A percentile compares a stretch with the other conserved stretches of the same genome.
These are phyloP conservation scores for Dissophora globulifera DNA, from an alignment of 192 early-diverging fungal species.

Conservation along the genomic window DNA sequence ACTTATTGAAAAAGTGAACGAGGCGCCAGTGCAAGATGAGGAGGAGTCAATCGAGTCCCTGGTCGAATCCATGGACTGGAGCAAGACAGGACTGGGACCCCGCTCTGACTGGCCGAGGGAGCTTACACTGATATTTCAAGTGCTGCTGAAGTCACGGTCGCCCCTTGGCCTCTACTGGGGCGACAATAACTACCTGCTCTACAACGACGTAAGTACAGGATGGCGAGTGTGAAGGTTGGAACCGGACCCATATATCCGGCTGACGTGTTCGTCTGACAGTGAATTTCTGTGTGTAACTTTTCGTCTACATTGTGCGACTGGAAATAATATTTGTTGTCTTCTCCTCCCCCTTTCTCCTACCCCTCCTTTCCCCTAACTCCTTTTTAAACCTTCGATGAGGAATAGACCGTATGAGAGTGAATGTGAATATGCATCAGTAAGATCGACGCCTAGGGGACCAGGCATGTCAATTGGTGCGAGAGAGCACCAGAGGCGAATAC, in stretches of 20 bases:
- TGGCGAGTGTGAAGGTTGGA: too few species aligned
- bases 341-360: too few species aligned
- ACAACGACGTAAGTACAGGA: slow-evolving; percentile 38
- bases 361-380: too few species aligned
- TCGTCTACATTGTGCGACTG: too few species aligned
- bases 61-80: slow-evolving; percentile 45
- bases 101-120: slow-evolving; percentile 32
- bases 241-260: too few species aligned
- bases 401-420: neutral
- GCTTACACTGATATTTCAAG: neutral
- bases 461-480: too few species aligned
- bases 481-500: too few species aligned
- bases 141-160: slow-evolving; percentile 12
- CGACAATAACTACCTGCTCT: slow-evolving; percentile 18
- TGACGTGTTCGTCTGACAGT: too few species aligned
- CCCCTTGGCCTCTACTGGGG: slow-evolving; percentile 40
- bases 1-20: neutral
- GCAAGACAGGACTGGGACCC: slow-evolving; percentile 40
- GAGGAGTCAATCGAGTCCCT: slow-evolving; percentile 28
- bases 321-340: too few species aligned
- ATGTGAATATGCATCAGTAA: too few species aligned
- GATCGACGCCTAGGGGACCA: too few species aligned
- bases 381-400: neutral
- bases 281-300: too few species aligned
- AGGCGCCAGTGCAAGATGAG: neutral